Evolutionary conservation across 352 stramenopile genomes (phyloP).

Genomic region (Phytopythium mirpurense): DNA sequence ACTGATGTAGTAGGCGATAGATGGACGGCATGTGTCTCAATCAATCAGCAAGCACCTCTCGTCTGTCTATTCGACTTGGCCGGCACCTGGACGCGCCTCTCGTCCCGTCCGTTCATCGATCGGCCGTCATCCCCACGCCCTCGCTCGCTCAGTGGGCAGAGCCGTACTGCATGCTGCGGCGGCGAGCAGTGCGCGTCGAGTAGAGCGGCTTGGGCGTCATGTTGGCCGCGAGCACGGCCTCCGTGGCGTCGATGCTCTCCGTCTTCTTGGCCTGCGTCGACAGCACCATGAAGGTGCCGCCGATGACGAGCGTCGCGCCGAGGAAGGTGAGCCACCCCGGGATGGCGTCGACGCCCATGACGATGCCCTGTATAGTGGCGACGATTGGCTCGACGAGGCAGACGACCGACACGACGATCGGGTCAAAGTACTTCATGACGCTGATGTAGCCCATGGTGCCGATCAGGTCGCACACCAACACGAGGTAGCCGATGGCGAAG

Average conservation of each 20-base stretch:
- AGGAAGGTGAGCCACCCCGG: conserved; percentile 68
- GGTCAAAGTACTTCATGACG: conserved; percentile 92
- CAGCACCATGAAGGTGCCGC: conserved; percentile 76
- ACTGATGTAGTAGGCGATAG: too few relatives aligned
- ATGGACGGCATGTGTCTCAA: too few relatives aligned
- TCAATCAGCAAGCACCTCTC: too few relatives aligned
- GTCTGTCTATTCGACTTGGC: too few relatives aligned
- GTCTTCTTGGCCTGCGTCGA: conserved; percentile 71
- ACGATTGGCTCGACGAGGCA: conserved; percentile 86
- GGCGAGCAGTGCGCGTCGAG: conserved; percentile 33
- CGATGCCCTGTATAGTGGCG: conserved; percentile 70
- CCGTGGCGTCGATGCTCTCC: conserved; percentile 75
- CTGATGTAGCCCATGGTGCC: conserved; percentile 89
- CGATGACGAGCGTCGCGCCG: conserved; percentile 68
- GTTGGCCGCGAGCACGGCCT: conserved; percentile 53
- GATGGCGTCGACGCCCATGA: conserved; percentile 64
- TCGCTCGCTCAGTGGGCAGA: not conserved
- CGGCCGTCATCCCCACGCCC: not conserved
- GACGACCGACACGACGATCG: conserved; percentile 86
- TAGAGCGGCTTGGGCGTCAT: conserved; percentile 59
- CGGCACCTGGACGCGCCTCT: too few relatives aligned
- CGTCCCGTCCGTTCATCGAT: too few relatives aligned
- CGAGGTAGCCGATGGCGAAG: conserved; percentile 73
- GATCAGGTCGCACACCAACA: conserved; percentile 84
- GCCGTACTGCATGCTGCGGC: conserved; percentile 9